A percentile compares a stretch with the other conserved stretches of the same genome.
These are phyloP conservation scores for Leptographium radiaticola DNA, from an alignment of 2,329 filamentous ascomycete genomes.

Conservation along the genomic window DNA sequence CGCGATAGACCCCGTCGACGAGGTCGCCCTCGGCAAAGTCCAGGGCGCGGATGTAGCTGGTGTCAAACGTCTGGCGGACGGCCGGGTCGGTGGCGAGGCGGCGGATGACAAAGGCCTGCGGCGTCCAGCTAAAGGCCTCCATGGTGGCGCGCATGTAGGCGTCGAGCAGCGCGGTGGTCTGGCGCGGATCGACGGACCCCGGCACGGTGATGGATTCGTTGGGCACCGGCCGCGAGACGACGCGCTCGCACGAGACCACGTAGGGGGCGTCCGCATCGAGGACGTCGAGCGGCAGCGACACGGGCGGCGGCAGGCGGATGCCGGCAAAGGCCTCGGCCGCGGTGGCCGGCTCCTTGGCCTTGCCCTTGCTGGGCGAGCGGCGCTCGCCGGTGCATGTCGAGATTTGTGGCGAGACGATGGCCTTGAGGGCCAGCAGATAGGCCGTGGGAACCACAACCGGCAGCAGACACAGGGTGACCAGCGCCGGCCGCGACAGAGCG, in stretches of 20 bases:
- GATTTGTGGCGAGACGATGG: slow-evolving; percentile 2
- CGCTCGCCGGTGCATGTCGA: background rate
- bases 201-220: background rate
- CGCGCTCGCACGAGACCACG: slow-evolving; percentile 7
- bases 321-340: background rate
- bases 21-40: slow-evolving; percentile 16
- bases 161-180: slow-evolving; percentile 13
- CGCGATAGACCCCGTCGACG: slow-evolving; percentile 20
- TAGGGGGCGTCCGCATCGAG: slow-evolving; percentile 1
- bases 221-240: slow-evolving; percentile 5
- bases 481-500: background rate
- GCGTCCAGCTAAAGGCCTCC: slow-evolving; percentile 19
- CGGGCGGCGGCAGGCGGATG: background rate
- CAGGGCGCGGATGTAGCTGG: slow-evolving; percentile 12
- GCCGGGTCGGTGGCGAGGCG: slow-evolving; percentile 12
- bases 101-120: slow-evolving; percentile 19
- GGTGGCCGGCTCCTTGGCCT: too few relatives aligned
- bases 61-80: slow-evolving; percentile 14
- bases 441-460: slow-evolving; percentile 4
- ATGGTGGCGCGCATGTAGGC: slow-evolving; percentile 18
- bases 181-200: background rate
- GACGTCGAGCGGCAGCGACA: slow-evolving; percentile 5
- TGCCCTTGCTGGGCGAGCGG: background rate
- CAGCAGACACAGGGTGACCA: slow-evolving; percentile 3
- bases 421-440: slow-evolving; percentile 3